Conservation (phyloP, 2,329 filamentous ascomycete species). For the Pseudocercospora vitis region DNA sequence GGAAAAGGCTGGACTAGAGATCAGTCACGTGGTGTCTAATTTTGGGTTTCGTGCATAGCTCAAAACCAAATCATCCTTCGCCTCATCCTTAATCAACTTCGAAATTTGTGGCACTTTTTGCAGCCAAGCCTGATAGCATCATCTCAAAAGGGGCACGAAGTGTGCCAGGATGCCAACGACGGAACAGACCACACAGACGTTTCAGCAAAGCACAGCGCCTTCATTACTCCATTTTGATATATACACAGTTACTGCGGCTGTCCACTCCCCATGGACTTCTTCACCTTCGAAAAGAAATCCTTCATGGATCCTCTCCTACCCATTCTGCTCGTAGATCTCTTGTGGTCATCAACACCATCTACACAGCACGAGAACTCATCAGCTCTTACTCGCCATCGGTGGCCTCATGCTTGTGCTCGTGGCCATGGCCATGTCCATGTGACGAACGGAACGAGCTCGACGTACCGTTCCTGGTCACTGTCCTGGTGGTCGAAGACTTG, state of each 20-base stretch:
- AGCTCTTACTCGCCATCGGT: not conserved
- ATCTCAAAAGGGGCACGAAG: no score
- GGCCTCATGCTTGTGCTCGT: not conserved
- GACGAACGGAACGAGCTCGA: slow-evolving; percentile 9
- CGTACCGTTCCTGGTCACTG: slow-evolving; percentile 16
- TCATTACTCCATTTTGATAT: not conserved
- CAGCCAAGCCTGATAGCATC: no score
- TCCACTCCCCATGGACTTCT: not conserved
- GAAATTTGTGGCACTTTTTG: no score
- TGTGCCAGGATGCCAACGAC: no score
- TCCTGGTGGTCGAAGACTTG: slow-evolving; percentile 8
- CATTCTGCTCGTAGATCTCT: not conserved
- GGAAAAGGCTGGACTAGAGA: no score
- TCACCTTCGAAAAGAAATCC: not conserved
- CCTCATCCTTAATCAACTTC: no score
- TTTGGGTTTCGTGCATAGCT: no score
- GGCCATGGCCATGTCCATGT: not conserved
- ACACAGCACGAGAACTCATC: not conserved
- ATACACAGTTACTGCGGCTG: not conserved
- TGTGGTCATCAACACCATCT: not conserved
- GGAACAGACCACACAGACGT: not conserved
- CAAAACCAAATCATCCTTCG: no score
- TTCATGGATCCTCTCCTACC: not conserved
- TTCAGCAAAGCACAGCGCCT: not conserved
- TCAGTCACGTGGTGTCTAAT: no score